Conservation (phyloP, 805 yeast species). For the Wickerhamiella domercqiae region DNA sequence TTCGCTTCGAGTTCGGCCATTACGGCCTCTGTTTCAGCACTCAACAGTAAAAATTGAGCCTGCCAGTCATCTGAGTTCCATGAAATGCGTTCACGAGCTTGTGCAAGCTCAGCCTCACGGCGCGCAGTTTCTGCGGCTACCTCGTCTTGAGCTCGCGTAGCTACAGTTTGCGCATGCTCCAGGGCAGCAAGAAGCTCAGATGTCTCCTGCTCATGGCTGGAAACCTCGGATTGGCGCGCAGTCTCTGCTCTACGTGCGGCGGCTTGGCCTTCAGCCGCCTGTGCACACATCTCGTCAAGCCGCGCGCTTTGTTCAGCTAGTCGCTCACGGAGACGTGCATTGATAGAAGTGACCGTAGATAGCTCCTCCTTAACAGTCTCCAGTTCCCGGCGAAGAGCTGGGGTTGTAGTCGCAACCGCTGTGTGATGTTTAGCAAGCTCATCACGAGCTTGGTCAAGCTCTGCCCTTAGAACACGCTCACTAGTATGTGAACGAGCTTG, state of each 20-base stretch:
- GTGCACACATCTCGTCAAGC: not conserved
- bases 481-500: not conserved
- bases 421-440: not conserved
- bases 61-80: not conserved
- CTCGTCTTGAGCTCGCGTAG: not conserved
- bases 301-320: not conserved
- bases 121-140: not conserved
- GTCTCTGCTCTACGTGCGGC: not conserved
- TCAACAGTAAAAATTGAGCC: not conserved
- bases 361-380: not conserved
- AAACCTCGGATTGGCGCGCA: not conserved
- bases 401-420: not conserved
- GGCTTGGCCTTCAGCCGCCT: not conserved
- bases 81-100: not conserved
- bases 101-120: not conserved
- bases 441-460: not conserved
- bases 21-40: not conserved
- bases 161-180: not conserved
- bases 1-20: not conserved
- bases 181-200: not conserved
- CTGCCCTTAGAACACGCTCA: not conserved
- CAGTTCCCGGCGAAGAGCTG: not conserved
- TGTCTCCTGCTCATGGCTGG: not conserved
- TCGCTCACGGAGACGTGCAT: not conserved
- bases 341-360: not conserved